These are phyloP conservation scores for Debaryomyces subglobosus DNA, from an alignment of 1,139 yeast genomes.

Conservation along the genomic window DNA sequence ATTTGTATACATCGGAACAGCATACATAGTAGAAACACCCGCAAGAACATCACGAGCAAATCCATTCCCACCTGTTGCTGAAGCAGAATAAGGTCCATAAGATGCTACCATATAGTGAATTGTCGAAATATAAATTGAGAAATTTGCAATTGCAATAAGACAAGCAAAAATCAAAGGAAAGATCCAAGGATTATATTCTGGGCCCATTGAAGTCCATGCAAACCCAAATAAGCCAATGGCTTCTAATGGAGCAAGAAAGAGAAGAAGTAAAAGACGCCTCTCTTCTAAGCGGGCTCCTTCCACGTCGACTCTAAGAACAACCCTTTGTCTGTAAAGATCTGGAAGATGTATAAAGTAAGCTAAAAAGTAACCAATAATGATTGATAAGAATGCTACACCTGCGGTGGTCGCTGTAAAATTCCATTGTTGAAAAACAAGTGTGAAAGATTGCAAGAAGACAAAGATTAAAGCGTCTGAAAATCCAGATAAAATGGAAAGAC, in stretches of 20 bases:
- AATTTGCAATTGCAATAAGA: constrained; percentile 38
- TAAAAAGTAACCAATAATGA: constrained; percentile 34
- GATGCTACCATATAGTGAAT: constrained; percentile 41
- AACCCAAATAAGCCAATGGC: constrained; percentile 38
- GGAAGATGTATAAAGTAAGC: constrained; percentile 28
- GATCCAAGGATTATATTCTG: constrained; percentile 32
- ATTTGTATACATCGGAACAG: constrained; percentile 34
- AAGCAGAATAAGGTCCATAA: constrained; percentile 39
- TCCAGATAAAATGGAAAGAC: constrained; percentile 39
- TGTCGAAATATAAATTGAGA: constrained; percentile 38
- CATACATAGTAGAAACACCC: constrained; percentile 37
- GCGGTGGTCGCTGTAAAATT: constrained; percentile 27
- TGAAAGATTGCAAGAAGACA: constrained; percentile 39
- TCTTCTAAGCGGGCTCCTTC: constrained; percentile 27
- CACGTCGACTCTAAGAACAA: constrained; percentile 21
- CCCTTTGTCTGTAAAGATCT: constrained; percentile 26
- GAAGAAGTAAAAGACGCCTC: constrained; percentile 25
- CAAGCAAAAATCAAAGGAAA: constrained; percentile 36
- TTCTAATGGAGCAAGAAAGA: constrained; percentile 31
- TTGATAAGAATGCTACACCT: constrained; percentile 34
- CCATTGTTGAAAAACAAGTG: constrained; percentile 30
- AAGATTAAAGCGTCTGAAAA: constrained; percentile 44
- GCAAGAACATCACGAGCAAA: constrained; percentile 40
- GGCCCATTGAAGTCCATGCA: constrained; percentile 41
- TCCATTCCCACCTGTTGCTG: constrained; percentile 47